Evolutionary conservation across 2,329 filamentous ascomycete species (phyloP), one percentile per base, ranked within the genome.

Genomic region (Kalaharituber pfeilii): DNA sequence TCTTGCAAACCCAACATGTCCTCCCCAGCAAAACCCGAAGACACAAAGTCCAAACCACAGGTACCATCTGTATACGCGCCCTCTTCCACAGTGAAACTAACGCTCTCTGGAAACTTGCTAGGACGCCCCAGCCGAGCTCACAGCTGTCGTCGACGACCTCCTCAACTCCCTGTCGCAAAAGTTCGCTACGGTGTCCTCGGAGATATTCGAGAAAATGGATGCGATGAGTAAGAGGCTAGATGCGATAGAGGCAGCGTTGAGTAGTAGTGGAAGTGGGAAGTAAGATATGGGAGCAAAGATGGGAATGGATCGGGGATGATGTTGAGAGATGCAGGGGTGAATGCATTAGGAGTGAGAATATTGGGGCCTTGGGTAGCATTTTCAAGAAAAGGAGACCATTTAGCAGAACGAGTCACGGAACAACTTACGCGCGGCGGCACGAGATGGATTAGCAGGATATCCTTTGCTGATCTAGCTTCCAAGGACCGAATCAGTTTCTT

Each of bases 181-280:
- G 67, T 94, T 94, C 67, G 81, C 84, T 20, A 79, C 78, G 11
- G 80, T 94, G 4, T 93, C 86, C 7, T 82, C 79, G 56, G 88
- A 94, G 69, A 82, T 95, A 56, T 86, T 94, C 63, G 78, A 82
- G 33, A 94, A 94, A 70, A 85, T 95, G 84, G 88, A 94, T 65
- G 87, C 94, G 59, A 94, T 95, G 87, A 84, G 85, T 13, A 76
- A 82, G 57, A 79, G 88, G 25, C 71, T 95, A 22, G 88, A 95
- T 66, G 86, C 81, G 55, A 75, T 95, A 9, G 88, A 93, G 67
- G 74, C 82, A 24, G 80, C 81, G 13, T 73, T 93, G 45, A 74
- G 78, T 63, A n/a, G n/a, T n/a, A 74, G 76, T 36, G 75, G 72
- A 56, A 78, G 50, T 8, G 45, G 55, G n/a, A 59, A 59, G 42